Base-by-base conservation (phyloP, 1,139 yeast species). In the Sugiyamaella novakii region DNA sequence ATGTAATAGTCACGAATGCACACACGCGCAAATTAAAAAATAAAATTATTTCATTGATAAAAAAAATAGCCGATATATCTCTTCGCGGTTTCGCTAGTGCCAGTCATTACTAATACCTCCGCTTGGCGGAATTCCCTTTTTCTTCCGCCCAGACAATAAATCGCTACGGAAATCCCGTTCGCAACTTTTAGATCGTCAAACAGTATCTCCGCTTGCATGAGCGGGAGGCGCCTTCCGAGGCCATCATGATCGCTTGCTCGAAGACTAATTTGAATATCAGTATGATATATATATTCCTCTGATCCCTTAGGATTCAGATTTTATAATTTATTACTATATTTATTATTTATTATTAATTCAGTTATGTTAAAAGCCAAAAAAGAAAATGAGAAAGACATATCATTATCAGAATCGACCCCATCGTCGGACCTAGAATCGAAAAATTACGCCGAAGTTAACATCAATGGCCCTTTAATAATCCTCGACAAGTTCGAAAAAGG, bases 401-500 rank as follows among this genome's bases (percentile, higher is more conserved):
- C 30, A 7, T 28, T 28, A 28, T 28, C 30, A 28, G 30, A 28
- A 28, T 5, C 30, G 4, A 4, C 30, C 5, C 12, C 30, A 11
- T 11, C 12, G 7, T 28, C 12, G 7, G n/a, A 8, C 19, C 25
- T 25, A 25, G 33, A 38, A 19, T 24, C 22, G 14, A 35, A 35
- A 22, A 19, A 21, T 2, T 6, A 18, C 10, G 5, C 40, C 2
- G 10, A 15, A 12, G 18, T 28, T 8, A 12, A 38, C 2, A 5
- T 33, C 21, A 27, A 30, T 7, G 44, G 44, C 4, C 44, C 44
- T 2, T 3, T 41, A 14, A 21, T 29, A 14, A 14, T 35, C 12
- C 3, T 43, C 10, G 40, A 36, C 8, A 29, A 25, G 7, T 50
- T 46, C 30, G 53, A 50, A 17, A 11, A 5, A 3, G 46, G 45